These are phyloP conservation scores for Fennellomyces sp. DNA, from an alignment of 371 early-diverging fungal genomes.

Conservation along the genomic window DNA sequence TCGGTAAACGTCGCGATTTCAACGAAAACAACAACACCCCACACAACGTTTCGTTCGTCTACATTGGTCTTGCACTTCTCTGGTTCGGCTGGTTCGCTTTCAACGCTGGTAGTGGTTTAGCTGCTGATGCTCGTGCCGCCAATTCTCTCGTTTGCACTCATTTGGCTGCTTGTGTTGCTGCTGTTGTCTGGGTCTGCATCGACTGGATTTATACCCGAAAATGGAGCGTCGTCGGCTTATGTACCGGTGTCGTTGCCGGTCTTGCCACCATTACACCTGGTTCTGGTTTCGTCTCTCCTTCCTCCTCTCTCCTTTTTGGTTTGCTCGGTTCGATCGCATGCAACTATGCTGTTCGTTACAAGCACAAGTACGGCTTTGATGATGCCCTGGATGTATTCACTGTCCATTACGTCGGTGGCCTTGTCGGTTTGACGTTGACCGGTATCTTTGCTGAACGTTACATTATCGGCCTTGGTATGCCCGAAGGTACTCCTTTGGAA, in stretches of 20 bases:
- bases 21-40: slow-evolving; percentile 68
- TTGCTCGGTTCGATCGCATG: slow-evolving; percentile 61
- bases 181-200: slow-evolving; percentile 71
- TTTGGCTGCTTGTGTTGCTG: slow-evolving; percentile 71
- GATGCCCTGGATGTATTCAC: slow-evolving; percentile 78
- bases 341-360: slow-evolving; percentile 64
- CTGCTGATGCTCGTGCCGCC: slow-evolving; percentile 74
- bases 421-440: slow-evolving; percentile 70
- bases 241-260: slow-evolving; percentile 87
- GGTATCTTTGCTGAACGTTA: slow-evolving; percentile 72
- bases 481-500: slow-evolving; percentile 57
- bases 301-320: slow-evolving; percentile 75
- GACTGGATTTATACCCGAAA: slow-evolving; percentile 68
- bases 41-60: slow-evolving; percentile 81
- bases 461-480: slow-evolving; percentile 61
- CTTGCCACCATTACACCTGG: slow-evolving; percentile 83
- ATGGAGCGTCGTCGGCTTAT: slow-evolving; percentile 79
- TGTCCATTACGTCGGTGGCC: slow-evolving; percentile 76
- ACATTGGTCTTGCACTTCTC: slow-evolving; percentile 77
- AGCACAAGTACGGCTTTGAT: slow-evolving; percentile 72
- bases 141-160: slow-evolving; percentile 77
- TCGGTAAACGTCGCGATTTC: slow-evolving; percentile 74
- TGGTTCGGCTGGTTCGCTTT: slow-evolving; percentile 67
- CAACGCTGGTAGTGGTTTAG: slow-evolving; percentile 59
- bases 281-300: slow-evolving; percentile 72